Conservation (phyloP, 495 filamentous ascomycete genomes). For the Penicillium goetzii region DNA sequence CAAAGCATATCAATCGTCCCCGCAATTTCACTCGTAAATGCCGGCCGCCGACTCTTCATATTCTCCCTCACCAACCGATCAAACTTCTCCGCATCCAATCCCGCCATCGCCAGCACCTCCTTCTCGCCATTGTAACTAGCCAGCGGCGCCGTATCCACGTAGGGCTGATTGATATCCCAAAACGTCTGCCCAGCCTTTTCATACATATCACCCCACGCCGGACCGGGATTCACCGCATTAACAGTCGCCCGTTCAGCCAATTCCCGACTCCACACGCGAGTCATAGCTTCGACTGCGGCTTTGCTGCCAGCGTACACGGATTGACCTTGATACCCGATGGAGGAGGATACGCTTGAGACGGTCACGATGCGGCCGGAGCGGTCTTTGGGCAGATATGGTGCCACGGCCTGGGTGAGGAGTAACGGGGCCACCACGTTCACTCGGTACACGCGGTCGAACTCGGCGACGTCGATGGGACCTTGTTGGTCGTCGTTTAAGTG, state of each 20-base stretch:
- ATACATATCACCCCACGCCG: constrained; percentile 44
- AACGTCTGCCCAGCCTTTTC: not conserved
- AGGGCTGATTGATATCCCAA: constrained; percentile 28
- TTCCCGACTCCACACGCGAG: constrained; percentile 75
- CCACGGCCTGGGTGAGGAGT: constrained; percentile 64
- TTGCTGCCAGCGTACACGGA: constrained; percentile 78
- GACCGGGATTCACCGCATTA: constrained; percentile 77
- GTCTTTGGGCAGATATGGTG: constrained; percentile 68
- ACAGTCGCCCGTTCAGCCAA: constrained; percentile 70
- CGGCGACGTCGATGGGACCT: constrained; percentile 46
- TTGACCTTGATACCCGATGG: constrained; percentile 61
- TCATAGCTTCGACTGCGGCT: constrained; percentile 79
- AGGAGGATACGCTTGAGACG: constrained; percentile 64
- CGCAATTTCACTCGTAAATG: constrained; percentile 61
- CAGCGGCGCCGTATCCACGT: constrained; percentile 39
- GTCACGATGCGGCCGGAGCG: constrained; percentile 73
- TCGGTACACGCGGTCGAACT: constrained; percentile 67
- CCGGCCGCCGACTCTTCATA: constrained; percentile 38
- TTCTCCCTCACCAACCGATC: not conserved
- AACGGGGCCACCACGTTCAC: constrained; percentile 78
- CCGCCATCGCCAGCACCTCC: not conserved
- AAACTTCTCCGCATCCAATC: not conserved
- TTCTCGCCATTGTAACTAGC: not conserved
- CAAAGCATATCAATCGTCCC: constrained; percentile 78
- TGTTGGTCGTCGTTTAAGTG: not conserved